Evolutionary conservation across 2,329 filamentous ascomycete genomes (phyloP).

Genomic region (Hymenoscyphus linearis): DNA sequence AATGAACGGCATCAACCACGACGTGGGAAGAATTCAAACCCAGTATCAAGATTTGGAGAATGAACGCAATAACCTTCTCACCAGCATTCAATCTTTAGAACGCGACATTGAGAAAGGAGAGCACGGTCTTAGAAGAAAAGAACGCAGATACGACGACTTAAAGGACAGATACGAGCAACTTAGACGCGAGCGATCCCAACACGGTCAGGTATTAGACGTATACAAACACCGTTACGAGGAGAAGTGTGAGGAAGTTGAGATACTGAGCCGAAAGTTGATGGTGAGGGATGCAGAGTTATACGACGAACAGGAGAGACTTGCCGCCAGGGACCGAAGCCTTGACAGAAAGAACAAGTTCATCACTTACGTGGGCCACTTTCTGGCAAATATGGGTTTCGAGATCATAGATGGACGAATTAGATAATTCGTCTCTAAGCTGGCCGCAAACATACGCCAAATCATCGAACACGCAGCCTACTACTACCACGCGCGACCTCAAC

Average conservation of each 20-base stretch:
- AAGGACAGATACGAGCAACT: slow-evolving; percentile 20
- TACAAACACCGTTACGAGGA: slow-evolving; percentile 21
- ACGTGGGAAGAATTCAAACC: slow-evolving; percentile 5
- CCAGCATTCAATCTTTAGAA: too few relatives aligned
- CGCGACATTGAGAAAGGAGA: slow-evolving; percentile 13
- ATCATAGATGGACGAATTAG: slow-evolving; percentile 15
- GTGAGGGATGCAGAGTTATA: slow-evolving; percentile 17
- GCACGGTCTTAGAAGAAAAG: slow-evolving; percentile 13
- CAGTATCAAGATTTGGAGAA: neutral
- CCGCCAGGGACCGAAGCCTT: slow-evolving; percentile 4
- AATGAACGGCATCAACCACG: neutral
- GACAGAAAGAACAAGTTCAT: neutral
- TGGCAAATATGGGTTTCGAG: slow-evolving; percentile 16
- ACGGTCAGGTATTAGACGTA: slow-evolving; percentile 7
- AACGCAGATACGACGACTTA: slow-evolving; percentile 17
- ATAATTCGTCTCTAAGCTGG: too few relatives aligned
- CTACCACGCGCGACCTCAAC: slow-evolving; percentile 53
- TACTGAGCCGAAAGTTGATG: slow-evolving; percentile 12
- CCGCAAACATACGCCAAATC: slow-evolving; percentile 50
- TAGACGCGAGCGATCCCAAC: slow-evolving; percentile 12
- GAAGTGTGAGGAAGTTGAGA: slow-evolving; percentile 20
- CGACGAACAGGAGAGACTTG: slow-evolving; percentile 16
- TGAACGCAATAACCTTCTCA: slow-evolving; percentile 14
- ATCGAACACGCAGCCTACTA: slow-evolving; percentile 51
- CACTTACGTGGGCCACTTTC: slow-evolving; percentile 11